Evolutionary conservation across 768 basidiomycete genomes (phyloP).

Genomic region (Mycena venus): DNA sequence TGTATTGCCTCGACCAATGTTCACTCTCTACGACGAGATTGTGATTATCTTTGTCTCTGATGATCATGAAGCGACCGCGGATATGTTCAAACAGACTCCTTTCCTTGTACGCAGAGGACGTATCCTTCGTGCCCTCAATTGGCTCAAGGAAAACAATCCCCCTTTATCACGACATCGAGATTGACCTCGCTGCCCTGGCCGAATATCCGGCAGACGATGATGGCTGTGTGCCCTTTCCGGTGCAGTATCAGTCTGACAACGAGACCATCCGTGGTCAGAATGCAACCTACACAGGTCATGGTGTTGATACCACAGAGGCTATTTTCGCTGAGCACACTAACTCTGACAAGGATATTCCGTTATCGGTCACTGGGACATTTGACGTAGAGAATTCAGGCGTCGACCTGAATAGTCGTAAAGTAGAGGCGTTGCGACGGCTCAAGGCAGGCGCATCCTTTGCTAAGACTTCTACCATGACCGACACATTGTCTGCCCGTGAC

Average conservation of each 20-base stretch:
- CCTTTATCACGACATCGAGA: not conserved
- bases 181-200: not conserved
- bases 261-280: not conserved
- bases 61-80: not conserved
- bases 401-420: not conserved
- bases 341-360: not conserved
- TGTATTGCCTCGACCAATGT: slow-evolving; percentile 18
- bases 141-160: not conserved
- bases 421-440: not conserved
- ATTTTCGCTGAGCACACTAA: not conserved
- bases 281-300: too few species aligned
- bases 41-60: not conserved
- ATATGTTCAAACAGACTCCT: slow-evolving; percentile 25
- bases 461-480: not conserved
- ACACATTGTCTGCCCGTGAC: slow-evolving; percentile 1
- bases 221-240: not conserved
- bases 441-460: not conserved
- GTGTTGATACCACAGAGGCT: not conserved
- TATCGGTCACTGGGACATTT: not conserved
- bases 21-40: not conserved
- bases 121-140: slow-evolving; percentile 15
- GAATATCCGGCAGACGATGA: not conserved
- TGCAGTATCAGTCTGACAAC: not conserved
- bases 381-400: not conserved
- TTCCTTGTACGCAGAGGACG: slow-evolving; percentile 20